Evolutionary conservation across 1,284 basidiomycete genomes (phyloP).

Genomic region (Papiliotrema terrestris): DNA sequence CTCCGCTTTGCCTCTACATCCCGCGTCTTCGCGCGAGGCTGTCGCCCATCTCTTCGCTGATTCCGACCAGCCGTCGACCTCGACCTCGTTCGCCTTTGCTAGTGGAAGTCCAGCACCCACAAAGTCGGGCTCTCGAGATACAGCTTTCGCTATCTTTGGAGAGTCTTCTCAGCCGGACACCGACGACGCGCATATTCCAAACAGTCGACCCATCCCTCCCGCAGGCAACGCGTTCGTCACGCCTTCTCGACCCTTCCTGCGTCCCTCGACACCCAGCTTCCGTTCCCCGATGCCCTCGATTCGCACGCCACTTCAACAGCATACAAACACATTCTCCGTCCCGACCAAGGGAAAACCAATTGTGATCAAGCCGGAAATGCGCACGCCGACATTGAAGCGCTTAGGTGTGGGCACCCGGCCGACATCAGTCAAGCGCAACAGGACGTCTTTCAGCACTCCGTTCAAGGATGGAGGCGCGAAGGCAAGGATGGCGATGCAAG

Average conservation of each 20-base stretch:
- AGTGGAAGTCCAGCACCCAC: not conserved
- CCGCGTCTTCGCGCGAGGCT: too few species aligned
- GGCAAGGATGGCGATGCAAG: not conserved
- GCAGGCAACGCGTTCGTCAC: not conserved
- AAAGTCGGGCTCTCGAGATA: not conserved
- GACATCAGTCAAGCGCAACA: slow-evolving; percentile 5
- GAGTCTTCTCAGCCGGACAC: not conserved
- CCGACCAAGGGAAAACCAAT: slow-evolving; percentile 16
- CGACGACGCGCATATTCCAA: not conserved
- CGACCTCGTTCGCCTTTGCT: not conserved
- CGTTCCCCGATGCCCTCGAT: slow-evolving; percentile 3
- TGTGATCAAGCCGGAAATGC: slow-evolving; percentile 29
- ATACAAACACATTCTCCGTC: slow-evolving; percentile 24
- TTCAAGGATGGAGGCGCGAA: slow-evolving; percentile 30
- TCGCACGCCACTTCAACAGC: slow-evolving; percentile 23
- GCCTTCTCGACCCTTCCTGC: too few species aligned
- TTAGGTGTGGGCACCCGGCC: slow-evolving; percentile 43
- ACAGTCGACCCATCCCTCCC: not conserved
- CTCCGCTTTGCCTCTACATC: too few species aligned
- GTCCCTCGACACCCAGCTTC: too few species aligned
- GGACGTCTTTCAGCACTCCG: slow-evolving; percentile 39
- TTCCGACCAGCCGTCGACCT: too few species aligned
- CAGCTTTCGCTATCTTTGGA: not conserved
- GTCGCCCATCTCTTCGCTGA: too few species aligned
- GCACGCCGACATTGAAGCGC: slow-evolving; percentile 24